Evolutionary conservation across 148 eudicot species (phyloP), one percentile per base, ranked within the genome.

Genomic region (Polygonum aviculare): DNA sequence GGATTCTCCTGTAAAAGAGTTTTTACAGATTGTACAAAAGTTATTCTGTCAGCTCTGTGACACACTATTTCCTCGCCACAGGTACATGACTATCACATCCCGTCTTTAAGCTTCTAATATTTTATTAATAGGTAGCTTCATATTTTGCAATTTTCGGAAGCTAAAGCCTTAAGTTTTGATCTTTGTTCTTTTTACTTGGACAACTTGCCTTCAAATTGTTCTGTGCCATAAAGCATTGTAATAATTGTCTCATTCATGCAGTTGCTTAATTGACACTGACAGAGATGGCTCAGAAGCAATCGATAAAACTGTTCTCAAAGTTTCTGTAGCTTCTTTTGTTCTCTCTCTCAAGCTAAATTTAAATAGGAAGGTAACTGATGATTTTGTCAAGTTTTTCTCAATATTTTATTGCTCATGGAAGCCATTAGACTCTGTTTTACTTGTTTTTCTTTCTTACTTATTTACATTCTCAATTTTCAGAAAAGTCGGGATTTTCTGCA

Each of bases 261-360:
- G 77, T 76, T 40, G 85, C 73, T 67, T 69, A 69, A 57, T 59
- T 76, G 81, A 82, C 80, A 77, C 80, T 77, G 76, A 81, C 76
- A 80, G 79, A 78, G 80, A 82, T 59, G 75, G 81, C 39, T 55
- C 40, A 75, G 90, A 80, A 80, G 91, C 89, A 50, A 84, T 83
- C 52, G 77, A 79, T 70, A 86, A 77, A 78, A 69, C 82, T 35
- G 51, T 86, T 54, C 82, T 84, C 57, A 78, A 74, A 77, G 84
- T 88, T 31, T 87, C 84, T 78, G 83, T 86, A 75, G 98, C 97
- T 82, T 83, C 84, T 78, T 82, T 90, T 78, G 77, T 82, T 71
- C 92, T 94, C 48, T 88, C 95, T 44, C 73, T 92, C 69, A 87
- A 78, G 81, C 82, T 86, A 31, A 80, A 79, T 73, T 76, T 74